Base-by-base conservation (phyloP, 179 eudicot genomes). In the Silene noctiflora region DNA sequence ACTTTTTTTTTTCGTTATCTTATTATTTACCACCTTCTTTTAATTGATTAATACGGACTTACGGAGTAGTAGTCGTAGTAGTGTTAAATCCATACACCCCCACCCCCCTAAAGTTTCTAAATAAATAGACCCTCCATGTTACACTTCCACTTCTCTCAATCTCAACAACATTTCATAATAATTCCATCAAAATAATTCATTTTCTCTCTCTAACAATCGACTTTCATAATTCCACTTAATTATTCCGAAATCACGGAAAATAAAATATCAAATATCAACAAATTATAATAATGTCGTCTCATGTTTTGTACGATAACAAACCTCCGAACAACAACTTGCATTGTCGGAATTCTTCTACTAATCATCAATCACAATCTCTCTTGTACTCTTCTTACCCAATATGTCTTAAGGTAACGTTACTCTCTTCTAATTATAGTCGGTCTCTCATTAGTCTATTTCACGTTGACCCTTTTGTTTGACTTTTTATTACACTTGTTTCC, bases 321-420 rank as follows among this genome's bases (percentile, higher is more conserved):
- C 79, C 72, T 31, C 79, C 82, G 22, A 71, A 65, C 17, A 78
- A 69, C 66, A 59, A 77, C 66, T 60, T 24, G 56, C 79, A 76
- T 19, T 76, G 77, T 63, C 69, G 29, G 65, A 69, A 81, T 56
- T 70, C 39, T 68, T 80, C 60, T 62, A 82, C 76, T 46, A 22
- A 82, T 56, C 29, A n/a, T 25, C 78, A 73, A 63, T 79, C 83
- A 31, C 67, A 73, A 17, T 79, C 84, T 51, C 13, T 84, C 1
- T 60, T 79, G 75, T 74, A 77, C 21, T 81, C 83, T 19, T 67
- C 76, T 58, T 82, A 70, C 64, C 79, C 83, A 9, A 84, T 84
- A 65, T 81, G 83, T 74, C 87, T 84, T 67, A 84, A 84, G 87
- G 87, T 84, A 81, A 10, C 67, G 53, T 72, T 33, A 31, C 75